Evolutionary conservation across 768 basidiomycete species (phyloP).

Genomic region (Boletus tomentosulus): DNA sequence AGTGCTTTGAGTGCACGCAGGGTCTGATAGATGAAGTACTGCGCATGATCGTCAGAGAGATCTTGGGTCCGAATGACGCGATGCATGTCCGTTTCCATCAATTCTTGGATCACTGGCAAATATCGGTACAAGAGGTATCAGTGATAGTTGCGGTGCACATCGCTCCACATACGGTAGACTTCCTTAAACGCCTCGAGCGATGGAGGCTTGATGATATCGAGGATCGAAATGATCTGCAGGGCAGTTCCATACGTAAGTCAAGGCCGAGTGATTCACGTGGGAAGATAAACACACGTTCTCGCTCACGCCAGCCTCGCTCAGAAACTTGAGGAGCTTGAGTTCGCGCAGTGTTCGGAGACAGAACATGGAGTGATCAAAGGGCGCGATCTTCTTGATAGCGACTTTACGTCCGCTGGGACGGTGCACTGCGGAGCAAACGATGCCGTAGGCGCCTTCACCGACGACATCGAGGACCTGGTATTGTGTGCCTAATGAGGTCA

Average conservation of each 20-base stretch:
- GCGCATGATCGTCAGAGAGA: conserved; percentile 92
- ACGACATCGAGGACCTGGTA: conserved; percentile 86
- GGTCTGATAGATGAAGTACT: conserved; percentile 93
- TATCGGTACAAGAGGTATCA: not conserved
- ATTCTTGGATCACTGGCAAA: conserved; percentile 74
- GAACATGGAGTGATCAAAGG: conserved; percentile 96
- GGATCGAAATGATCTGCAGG: conserved; percentile 76
- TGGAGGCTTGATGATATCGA: conserved; percentile 82
- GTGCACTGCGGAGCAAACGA: conserved; percentile 92
- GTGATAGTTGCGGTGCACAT: not conserved
- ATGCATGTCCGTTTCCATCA: conserved; percentile 97
- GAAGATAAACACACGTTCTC: conserved; percentile 58
- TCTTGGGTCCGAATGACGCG: conserved; percentile 94
- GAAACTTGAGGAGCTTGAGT: conserved; percentile 76
- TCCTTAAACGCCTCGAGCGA: conserved; percentile 83
- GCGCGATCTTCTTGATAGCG: conserved; percentile 94
- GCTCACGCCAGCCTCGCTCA: conserved; percentile 84
- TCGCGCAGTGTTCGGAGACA: conserved; percentile 87
- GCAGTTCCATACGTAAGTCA: not conserved
- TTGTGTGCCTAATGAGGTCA: conserved; percentile 51
- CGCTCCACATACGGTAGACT: conserved; percentile 53
- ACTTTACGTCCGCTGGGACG: conserved; percentile 84
- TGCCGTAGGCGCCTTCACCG: conserved; percentile 90
- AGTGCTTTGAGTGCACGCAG: conserved; percentile 93
- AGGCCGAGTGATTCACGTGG: not conserved